Base-by-base conservation (phyloP, 768 basidiomycete species). In the Suillus decipiens region DNA sequence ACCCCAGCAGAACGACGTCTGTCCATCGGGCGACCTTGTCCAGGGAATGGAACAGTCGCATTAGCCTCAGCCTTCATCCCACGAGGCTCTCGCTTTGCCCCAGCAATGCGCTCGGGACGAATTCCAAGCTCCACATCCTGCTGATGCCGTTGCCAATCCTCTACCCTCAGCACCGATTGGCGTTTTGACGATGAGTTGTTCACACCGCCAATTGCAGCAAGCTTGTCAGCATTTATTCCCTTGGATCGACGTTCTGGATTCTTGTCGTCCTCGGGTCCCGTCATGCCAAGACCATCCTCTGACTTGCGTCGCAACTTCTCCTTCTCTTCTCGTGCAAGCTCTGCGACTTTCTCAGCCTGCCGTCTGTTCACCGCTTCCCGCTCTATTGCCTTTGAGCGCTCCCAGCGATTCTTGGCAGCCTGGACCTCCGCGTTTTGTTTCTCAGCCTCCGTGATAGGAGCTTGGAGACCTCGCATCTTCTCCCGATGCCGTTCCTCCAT, bases 121-220 rank as follows among this genome's bases (percentile, higher is more conserved):
- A 77, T 15, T 11, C 74, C 74, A 14, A 75, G 43, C 56, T 75
- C 76, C 6, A 73, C 72, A 51, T 85, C 82, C 59, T 85, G 80
- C 71, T 93, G 92, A 68, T 87, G 82, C 66, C 84, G 83, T 74
- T 91, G 88, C 92, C 92, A 93, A 71, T 92, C 92, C 73, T 92
- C 89, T 45, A 93, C 92, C 72, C 92, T 92, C 80, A 93, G 74
- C 71, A 82, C 86, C 47, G 90, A 92, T 73, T 88, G 73, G 54
- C 89, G 85, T 68, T 84, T 86, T 50, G 88, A 86, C 34, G 78
- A 71, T 15, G 73, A n/a, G 14, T 47, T 63, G 39, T 69, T 67
- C 2, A 61, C 54, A 17, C 75, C 77, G 14, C 71, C 67, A 57
- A 79, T 70, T 33, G 73, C 70, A 50, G 81, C 85, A 15, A 92